Base-by-base conservation (phyloP, 805 yeast species). In the Starmerella powellii region DNA sequence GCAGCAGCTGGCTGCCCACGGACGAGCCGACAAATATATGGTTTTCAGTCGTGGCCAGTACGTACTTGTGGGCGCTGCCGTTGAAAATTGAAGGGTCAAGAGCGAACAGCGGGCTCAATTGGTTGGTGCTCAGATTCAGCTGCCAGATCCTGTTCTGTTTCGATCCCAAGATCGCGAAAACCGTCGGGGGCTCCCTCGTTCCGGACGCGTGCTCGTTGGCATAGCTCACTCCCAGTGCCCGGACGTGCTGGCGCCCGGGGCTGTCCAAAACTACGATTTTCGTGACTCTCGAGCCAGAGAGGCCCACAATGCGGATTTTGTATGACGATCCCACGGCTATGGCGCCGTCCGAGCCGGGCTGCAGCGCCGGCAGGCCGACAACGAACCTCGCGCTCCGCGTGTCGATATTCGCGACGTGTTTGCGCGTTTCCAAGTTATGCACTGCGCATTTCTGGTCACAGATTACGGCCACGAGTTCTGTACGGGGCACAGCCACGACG, bases 291-390 rank as follows among this genome's bases (percentile, higher is more conserved):
- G 27, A 15, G 20, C 20, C 23, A 13, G 20, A 16, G 23, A 40
- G 34, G 16, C 19, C 30, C 17, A 42, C 19, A n/a, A 42, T 31
- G 12, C 53, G 45, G n/a, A 49, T 23, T 30, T 49, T 49, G 36
- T 49, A 49, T 12, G 41, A 23, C 10, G 53, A 49, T 5, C 38
- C 53, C 8, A 49, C 51, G 13, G 41, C 48, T 16, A 45, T 32
- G 12, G 29, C 38, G 19, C 20, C 17, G 8, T 28, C 37, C n/a
- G n/a, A n/a, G n/a, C n/a, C n/a, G n/a, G n/a, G n/a, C n/a, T n/a
- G n/a, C 30, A 5, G 6, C 6, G 30, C 12, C 10, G 20, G 15
- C 3, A 20, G 32, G 16, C 31, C 45, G 24, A 26, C 35, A 10
- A 43, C 32, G 26, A 27, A 34, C 21, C 37, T 39, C 6, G 51